phyloP scores from a whole-genome alignment of 768 basidiomycete species.

The Russula sp. region DNA sequence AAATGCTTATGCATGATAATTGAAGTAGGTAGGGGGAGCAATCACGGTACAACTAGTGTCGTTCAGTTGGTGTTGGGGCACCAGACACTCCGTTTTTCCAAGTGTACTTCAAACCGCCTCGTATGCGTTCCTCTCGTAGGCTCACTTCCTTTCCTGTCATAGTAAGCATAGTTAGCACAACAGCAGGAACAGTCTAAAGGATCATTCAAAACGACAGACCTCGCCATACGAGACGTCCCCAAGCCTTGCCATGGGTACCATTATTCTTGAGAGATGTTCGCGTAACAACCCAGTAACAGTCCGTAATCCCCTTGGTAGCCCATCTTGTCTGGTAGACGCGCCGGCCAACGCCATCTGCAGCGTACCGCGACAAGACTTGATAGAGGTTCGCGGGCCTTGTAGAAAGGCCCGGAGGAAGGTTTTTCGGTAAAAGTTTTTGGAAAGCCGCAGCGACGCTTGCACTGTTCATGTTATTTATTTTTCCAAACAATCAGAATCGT shows the following conservation, averaged over 20 bases:
- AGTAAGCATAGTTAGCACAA: neutral
- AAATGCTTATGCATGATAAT: neutral
- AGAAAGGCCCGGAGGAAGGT: slow-evolving; percentile 56
- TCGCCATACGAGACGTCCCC: slow-evolving; percentile 76
- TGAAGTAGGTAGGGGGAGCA: neutral
- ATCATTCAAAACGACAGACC: slow-evolving; percentile 41
- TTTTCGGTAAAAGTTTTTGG: slow-evolving; percentile 51
- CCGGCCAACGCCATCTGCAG: slow-evolving; percentile 60
- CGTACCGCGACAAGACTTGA: slow-evolving; percentile 63
- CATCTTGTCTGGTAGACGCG: slow-evolving; percentile 70
- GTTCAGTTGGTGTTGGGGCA: neutral
- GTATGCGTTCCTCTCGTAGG: slow-evolving; percentile 54
- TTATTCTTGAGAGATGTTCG: slow-evolving; percentile 63
- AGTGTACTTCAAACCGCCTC: slow-evolving; percentile 65
- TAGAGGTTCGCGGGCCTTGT: slow-evolving; percentile 59
- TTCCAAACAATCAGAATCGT: neutral
- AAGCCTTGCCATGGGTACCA: slow-evolving; percentile 74
- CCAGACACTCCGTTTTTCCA: slow-evolving; percentile 59
- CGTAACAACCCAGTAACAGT: slow-evolving; percentile 74
- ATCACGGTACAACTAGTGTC: slow-evolving; percentile 2
- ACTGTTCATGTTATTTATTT: slow-evolving; percentile 18
- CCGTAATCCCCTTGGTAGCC: slow-evolving; percentile 56
- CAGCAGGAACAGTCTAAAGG: neutral
- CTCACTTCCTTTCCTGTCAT: slow-evolving; percentile 57
- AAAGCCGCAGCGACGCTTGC: slow-evolving; percentile 32